Base-by-base conservation (phyloP, 257 asterid species). In the Fraxinus excelsior region DNA sequence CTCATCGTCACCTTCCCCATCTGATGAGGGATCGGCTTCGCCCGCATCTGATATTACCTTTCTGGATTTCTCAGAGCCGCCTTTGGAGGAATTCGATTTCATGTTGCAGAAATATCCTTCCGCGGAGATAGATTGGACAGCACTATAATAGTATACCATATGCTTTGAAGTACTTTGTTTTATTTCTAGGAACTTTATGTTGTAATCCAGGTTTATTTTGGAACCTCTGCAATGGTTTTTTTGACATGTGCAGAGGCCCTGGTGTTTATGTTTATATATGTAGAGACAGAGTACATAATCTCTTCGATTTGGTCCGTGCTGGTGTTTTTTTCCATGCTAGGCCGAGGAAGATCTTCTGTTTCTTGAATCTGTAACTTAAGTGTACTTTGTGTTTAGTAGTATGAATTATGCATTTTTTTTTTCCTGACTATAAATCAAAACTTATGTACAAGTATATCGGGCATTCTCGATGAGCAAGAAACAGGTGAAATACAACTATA, bases 121-220 rank as follows among this genome's bases (percentile, higher is more conserved):
- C 0, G 90, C 91, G 84, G 98, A 94, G 94, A 94, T 92, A 71
- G 97, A 94, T 84, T 94, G 98, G 98, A 94, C 89, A 29, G 75
- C 98, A 74, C 76, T 93, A 76, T 86, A 46, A 68, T 73, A 46
- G 7, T 79, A 49, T 44, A 46, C 67, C 2, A 8, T 78, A 6
- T 51, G 7, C 9, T 51, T 51, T 51, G 0, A 1, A 51, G 53
- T 79, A 58, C 84, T 42, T 65, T 21, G 21, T 5, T 72, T 5
- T 38, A 19, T 67, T 73, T 29, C 64, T 74, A 71, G 67, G 58
- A 66, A 44, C 44, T 49, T 11, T 40, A 66, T 70, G 28, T 38
- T 76, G 74, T 71, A 76, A 79, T 80, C 34, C 2, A 62, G 16
- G 32, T 21, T 56, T 56, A 62, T 31, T 62, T 23, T 21, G 19